Evolutionary conservation across 352 stramenopile species (phyloP), one percentile per base, ranked within the genome.

Genomic region (Sclerospora graminicola): DNA sequence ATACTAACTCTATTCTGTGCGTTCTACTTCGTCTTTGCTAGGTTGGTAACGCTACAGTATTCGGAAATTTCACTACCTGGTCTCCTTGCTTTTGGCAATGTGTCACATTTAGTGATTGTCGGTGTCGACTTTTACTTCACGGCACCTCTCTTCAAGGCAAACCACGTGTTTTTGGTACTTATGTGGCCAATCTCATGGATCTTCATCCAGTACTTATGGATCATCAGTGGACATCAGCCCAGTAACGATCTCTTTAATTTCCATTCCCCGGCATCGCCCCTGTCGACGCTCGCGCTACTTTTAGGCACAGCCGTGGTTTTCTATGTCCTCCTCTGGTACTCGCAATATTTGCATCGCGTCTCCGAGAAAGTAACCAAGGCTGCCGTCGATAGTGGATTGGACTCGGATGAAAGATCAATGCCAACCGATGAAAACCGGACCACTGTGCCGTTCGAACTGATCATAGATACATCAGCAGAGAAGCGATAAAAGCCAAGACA

Each of bases 121-220:
- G 49, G 31, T 8, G 52, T 76, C 21, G 71, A 82, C 26, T 82
- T 82, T 48, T 78, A 73, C 56, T 62, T 80, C 40, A 82, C 66
- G 14, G 62, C 68, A n/a, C 63, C 66, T 5, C 58, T 69, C 27
- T 81, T 78, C 48, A 76, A 77, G 35, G 51, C 66, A 14, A 81
- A 75, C 46, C 71, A 81, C 54, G 69, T 84, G 21, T 64, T 79
- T 29, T 31, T 82, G 18, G 66, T 66, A 45, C 45, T 82, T 34
- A 48, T 80, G n/a, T 82, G 66, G 62, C 70, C 70, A 5, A 63
- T 59, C 13, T 36, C 57, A 15, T 83, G 67, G 67, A 56, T 83
- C 40, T 63, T 76, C 13, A 46, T 77, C 28, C 70, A 83, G 51
- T 66, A 74, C 30, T 15, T 73, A 15, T 83, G 70, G 70, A 54